Evolutionary conservation across 768 basidiomycete species (phyloP), one percentile per base, ranked within the genome.

Genomic region (Dioszegia hungarica): DNA sequence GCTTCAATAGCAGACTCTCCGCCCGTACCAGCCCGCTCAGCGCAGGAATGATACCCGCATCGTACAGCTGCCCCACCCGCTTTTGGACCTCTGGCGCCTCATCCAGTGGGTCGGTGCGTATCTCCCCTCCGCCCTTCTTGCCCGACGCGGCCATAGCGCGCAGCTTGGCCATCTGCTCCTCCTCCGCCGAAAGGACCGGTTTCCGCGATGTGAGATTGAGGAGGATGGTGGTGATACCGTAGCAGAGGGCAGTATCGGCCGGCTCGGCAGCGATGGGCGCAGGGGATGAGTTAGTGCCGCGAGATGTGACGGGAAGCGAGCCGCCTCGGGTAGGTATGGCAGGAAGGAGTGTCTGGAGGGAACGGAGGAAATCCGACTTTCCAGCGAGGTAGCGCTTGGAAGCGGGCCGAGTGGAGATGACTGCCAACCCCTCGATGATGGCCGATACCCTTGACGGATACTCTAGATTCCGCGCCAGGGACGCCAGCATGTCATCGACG

Each of bases 351-450:
- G 28, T 15, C 2, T 64, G 25, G 0, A 73, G 50, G 11, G 56
- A 25, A 15, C 52, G 33, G 43, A 90, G 79, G 72, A 90, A 84
- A 5, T 66, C 54, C 0, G 78, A 17, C 61, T 85, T 81, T 15
- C 76, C 78, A 6, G 85, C 82, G 48, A 92, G 75, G 24, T 63
- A 69, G 57, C 87, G 84, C 69, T 89, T 87, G 56, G 87, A 79
- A 1, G 73, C 58, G 1, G 87, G 79, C 62, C 84, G 81, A 45
- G 81, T 77, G 56, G 84, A 88, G 55, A 90, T 82, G 75, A 92
- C 87, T n/a, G 87, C 88, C 47, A 95, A 78, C 0, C 86, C 90
- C 77, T 95, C 92, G 14, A 92, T 79, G 3, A 85, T 85, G 59
- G 90, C 86, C 8, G 79, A 76, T 15, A 83, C 63, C 12, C 80